These are phyloP conservation scores for Aureobasidium sp. DNA, from an alignment of 2,329 filamentous ascomycete genomes.

Conservation along the genomic window DNA sequence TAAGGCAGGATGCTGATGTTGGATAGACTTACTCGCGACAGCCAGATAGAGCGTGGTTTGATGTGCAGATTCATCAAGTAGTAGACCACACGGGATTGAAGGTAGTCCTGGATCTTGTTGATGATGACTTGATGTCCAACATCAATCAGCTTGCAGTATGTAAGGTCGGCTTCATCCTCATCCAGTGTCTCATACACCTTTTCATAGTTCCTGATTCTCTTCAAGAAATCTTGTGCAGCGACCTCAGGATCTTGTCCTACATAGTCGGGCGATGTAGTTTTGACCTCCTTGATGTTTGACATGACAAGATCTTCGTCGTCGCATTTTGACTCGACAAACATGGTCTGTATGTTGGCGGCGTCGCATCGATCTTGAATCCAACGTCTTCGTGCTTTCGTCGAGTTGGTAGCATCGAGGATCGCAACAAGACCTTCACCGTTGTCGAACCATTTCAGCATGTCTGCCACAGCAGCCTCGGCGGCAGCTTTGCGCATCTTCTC, in stretches of 20 bases:
- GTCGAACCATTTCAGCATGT: conserved; percentile 92
- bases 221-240: conserved; percentile 84
- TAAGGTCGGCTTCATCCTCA: conserved; percentile 77
- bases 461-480: conserved; percentile 81
- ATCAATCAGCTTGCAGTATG: conserved; percentile 96
- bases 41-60: conserved; percentile 90
- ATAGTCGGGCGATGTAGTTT: conserved; percentile 94
- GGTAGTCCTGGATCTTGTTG: conserved; percentile 93
- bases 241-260: conserved; percentile 86
- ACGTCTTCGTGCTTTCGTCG: conserved; percentile 76
- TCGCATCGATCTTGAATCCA: conserved; percentile 84
- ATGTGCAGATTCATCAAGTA: conserved; percentile 99
- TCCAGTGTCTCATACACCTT: conserved; percentile 94
- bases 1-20: neutral
- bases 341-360: conserved; percentile 71
- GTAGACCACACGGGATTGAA: conserved; percentile 93
- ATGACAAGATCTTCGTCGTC: conserved; percentile 95
- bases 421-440: conserved; percentile 73
- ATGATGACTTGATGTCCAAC: conserved; percentile 95
- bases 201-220: conserved; percentile 94
- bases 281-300: conserved; percentile 96
- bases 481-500: conserved; percentile 82
- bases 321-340: conserved; percentile 96
- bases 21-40: conserved; percentile 63
- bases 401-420: conserved; percentile 95